Percentiles rank a stretch among this genome's conserved stretches.
Evolutionary conservation across 306 rosid genomes (phyloP).

Genomic region (Pyrus bretschneideri): DNA sequence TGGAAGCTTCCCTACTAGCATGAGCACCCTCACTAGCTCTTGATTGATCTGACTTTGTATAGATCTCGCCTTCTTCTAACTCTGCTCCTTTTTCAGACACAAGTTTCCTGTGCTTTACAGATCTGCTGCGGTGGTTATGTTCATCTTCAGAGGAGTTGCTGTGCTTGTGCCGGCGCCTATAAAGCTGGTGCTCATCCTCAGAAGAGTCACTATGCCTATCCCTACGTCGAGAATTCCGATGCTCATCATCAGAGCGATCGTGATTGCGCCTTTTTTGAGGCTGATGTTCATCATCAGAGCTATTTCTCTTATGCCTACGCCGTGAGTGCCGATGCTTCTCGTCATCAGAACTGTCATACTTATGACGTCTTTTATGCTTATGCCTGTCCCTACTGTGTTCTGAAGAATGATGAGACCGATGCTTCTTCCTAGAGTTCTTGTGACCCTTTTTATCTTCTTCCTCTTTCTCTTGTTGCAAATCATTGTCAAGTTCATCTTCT

Average conservation of each 20-base stretch:
- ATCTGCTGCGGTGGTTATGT: constrained; percentile 27
- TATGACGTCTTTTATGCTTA: constrained; percentile 39
- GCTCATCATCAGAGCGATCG: constrained; percentile 27
- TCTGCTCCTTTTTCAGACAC: constrained; percentile 31
- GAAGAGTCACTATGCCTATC: constrained; percentile 32
- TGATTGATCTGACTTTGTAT: constrained; percentile 38
- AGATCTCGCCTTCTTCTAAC: constrained; percentile 66
- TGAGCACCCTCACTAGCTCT: constrained; percentile 27
- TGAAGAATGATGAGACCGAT: constrained; percentile 48
- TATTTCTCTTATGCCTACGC: constrained; percentile 20
- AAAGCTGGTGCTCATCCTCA: constrained; percentile 28
- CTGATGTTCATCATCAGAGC: constrained; percentile 29
- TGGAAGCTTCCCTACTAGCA: constrained; percentile 55
- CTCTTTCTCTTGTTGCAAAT: constrained; percentile 20
- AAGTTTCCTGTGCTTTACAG: constrained; percentile 24
- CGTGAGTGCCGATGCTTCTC: constrained; percentile 29
- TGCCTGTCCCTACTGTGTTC: constrained; percentile 40
- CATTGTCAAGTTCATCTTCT: constrained; percentile 14
- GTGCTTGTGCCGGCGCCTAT: constrained; percentile 15
- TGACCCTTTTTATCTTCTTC: constrained; percentile 30
- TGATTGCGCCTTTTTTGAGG: constrained; percentile 13
- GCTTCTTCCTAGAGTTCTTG: constrained; percentile 53
- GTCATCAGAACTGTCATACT: constrained; percentile 35
- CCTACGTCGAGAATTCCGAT: constrained; percentile 9
- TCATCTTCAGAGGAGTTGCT: constrained; percentile 21